Evolutionary conservation across 179 eudicot genomes (phyloP).

Genomic region (Beta corolliflora): DNA sequence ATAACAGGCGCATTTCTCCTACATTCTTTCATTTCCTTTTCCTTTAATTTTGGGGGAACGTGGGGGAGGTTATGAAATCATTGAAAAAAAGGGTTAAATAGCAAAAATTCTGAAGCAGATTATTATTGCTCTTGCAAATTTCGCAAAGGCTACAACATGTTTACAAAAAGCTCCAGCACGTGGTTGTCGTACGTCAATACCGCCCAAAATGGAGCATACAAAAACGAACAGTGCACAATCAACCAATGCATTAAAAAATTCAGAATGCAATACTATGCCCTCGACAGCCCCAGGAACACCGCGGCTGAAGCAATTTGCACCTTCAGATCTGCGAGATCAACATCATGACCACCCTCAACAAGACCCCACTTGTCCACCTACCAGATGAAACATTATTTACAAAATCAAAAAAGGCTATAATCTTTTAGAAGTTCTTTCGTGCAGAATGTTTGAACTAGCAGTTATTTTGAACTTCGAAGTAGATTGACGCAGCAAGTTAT

Average conservation of each 20-base stretch:
- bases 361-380: conserved; percentile 90
- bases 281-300: conserved; percentile 79
- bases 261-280: conserved; percentile 18
- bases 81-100: not conserved
- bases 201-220: conserved; percentile 4
- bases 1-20: too few relatives aligned
- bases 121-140: conserved; percentile 18
- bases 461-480: not conserved
- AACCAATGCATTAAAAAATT: not conserved
- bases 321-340: conserved; percentile 89
- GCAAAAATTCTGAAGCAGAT: conserved; percentile 4
- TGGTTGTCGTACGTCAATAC: not conserved
- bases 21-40: too few relatives aligned
- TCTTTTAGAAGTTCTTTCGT: not conserved
- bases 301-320: conserved; percentile 82
- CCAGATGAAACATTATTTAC: conserved; percentile 2
- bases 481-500: not conserved
- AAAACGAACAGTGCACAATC: not conserved
- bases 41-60: too few relatives aligned
- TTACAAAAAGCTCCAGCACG: conserved; percentile 7
- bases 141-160: conserved; percentile 9
- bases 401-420: not conserved
- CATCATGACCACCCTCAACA: conserved; percentile 97
- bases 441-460: not conserved
- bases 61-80: not conserved